Evolutionary conservation across 306 rosid species (phyloP), one percentile per base, ranked within the genome.

Genomic region (Chamaecrista fasciculata): DNA sequence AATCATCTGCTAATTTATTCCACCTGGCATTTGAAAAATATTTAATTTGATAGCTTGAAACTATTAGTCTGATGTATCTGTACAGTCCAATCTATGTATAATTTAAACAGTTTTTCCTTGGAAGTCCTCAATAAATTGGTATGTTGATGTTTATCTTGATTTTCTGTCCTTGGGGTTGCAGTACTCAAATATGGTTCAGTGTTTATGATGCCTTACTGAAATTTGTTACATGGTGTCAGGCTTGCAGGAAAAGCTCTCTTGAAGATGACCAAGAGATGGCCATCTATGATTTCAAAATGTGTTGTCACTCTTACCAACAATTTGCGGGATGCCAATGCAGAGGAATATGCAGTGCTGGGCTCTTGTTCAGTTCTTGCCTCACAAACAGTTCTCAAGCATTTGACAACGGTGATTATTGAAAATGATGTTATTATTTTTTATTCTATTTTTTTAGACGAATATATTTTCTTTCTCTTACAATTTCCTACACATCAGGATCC

Each of bases 201-300:
- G 28, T 71, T 51, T 65, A 46, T 60, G 50, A 26, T 66, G 57
- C 72, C 76, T 51, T 82, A 76, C 80, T 25, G 69, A 18, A 65
- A 40, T 33, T 57, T 65, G 60, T 78, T 47, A 48, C 40, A 24
- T 80, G 72, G 47, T 82, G 64, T 67, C 83, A 94, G 99, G 76
- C 95, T 88, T 75, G 99, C 99, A 2, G 99, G 95, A 47, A 94
- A 94, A 82, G 77, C 90, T 79, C 89, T 94, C 31, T 71, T 86
- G 70, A 94, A 94, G 89, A 82, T 91, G 89, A 85, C 89, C 50
- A 94, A 94, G 84, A 89, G 95, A 80, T 94, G 97, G 96, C 96
- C 99, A 34, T 84, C 96, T 61, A 80, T 82, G 96, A 86, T 94
- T 81, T 89, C 99, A 5, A 91, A 91, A 80, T 94, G 97, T 73